These are phyloP conservation scores for Lithohypha guttulata DNA, from an alignment of 2,329 filamentous ascomycete species.

Conservation along the genomic window DNA sequence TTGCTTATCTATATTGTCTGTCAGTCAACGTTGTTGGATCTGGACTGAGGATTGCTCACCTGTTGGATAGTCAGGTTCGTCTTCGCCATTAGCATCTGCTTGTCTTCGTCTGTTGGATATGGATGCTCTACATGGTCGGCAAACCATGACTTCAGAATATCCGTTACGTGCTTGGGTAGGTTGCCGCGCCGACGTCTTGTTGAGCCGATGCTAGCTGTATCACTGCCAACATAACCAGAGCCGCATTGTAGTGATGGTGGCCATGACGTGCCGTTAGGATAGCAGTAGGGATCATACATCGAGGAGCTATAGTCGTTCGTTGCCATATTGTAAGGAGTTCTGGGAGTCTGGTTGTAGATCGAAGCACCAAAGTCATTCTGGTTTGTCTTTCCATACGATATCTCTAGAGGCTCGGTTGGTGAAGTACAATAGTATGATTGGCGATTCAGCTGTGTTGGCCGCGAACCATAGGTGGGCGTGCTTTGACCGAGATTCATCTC, in stretches of 20 bases:
- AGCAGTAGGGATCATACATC: slow-evolving; percentile 2
- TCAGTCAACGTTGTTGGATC: slow-evolving; percentile 3
- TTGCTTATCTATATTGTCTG: slow-evolving; percentile 36
- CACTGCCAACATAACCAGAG: slow-evolving; percentile 16
- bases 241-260: slow-evolving; percentile 1
- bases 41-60: slow-evolving; percentile 24
- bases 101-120: slow-evolving; percentile 81
- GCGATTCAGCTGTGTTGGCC: background rate
- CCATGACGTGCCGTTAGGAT: slow-evolving; percentile 6
- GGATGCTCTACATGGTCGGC: slow-evolving; percentile 65
- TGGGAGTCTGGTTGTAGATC: background rate
- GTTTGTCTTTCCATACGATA: background rate
- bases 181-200: slow-evolving; percentile 61
- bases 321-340: background rate
- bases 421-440: slow-evolving; percentile 1
- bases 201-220: slow-evolving; percentile 30
- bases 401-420: slow-evolving; percentile 15
- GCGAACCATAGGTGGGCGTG: background rate
- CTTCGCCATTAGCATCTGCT: slow-evolving; percentile 64
- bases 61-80: slow-evolving; percentile 68
- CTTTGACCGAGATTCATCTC: slow-evolving; percentile 7
- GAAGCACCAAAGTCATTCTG: background rate
- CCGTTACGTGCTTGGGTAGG: slow-evolving; percentile 79
- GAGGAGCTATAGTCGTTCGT: slow-evolving; percentile 1
- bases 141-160: slow-evolving; percentile 72